A percentile compares a stretch with the other conserved stretches of the same genome.
These are phyloP conservation scores for Apiospora pterosperma DNA, from an alignment of 2,329 filamentous ascomycete genomes.

Conservation along the genomic window DNA sequence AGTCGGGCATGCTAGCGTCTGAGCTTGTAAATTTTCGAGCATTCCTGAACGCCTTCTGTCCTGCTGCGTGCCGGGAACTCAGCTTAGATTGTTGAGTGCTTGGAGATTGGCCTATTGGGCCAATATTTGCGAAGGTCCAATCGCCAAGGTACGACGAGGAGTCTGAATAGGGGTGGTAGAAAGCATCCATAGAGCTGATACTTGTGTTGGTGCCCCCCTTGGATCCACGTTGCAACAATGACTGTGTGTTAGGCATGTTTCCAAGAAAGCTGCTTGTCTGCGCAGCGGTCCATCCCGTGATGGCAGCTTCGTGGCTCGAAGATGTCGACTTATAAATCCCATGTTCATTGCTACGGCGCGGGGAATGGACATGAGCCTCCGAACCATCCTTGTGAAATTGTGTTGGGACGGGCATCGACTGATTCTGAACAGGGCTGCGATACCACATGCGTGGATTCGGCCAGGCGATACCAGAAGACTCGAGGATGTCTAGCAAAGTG, in stretches of 20 bases:
- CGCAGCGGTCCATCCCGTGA: slow-evolving; percentile 16
- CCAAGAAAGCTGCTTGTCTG: slow-evolving; percentile 17
- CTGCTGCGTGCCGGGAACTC: slow-evolving; percentile 13
- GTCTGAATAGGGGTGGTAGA: slow-evolving; percentile 21
- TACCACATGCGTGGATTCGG: slow-evolving; percentile 71
- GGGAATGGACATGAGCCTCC: slow-evolving; percentile 63
- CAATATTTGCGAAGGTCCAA: slow-evolving; percentile 11
- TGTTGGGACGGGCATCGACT: slow-evolving; percentile 37
- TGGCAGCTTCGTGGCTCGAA: slow-evolving; percentile 12
- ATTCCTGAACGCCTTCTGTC: slow-evolving; percentile 14
- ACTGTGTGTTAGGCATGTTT: slow-evolving; percentile 25
- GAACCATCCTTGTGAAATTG: slow-evolving; percentile 41
- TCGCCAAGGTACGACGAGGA: slow-evolving; percentile 24
- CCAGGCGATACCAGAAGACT: slow-evolving; percentile 74
- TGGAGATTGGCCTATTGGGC: slow-evolving; percentile 17
- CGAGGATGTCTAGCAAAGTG: slow-evolving; percentile 59
- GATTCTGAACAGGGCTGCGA: slow-evolving; percentile 36
- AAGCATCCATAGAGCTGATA: slow-evolving; percentile 21
- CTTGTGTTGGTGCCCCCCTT: slow-evolving; percentile 13
- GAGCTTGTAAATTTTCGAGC: slow-evolving; percentile 30
- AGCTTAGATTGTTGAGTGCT: slow-evolving; percentile 14
- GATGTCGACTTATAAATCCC: slow-evolving; percentile 14
- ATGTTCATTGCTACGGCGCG: slow-evolving; percentile 35
- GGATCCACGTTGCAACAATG: slow-evolving; percentile 20
- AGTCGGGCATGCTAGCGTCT: slow-evolving; percentile 42